phyloP scores from a whole-genome alignment of 2,329 filamentous ascomycete genomes.

The Mollisia scopiformis region DNA sequence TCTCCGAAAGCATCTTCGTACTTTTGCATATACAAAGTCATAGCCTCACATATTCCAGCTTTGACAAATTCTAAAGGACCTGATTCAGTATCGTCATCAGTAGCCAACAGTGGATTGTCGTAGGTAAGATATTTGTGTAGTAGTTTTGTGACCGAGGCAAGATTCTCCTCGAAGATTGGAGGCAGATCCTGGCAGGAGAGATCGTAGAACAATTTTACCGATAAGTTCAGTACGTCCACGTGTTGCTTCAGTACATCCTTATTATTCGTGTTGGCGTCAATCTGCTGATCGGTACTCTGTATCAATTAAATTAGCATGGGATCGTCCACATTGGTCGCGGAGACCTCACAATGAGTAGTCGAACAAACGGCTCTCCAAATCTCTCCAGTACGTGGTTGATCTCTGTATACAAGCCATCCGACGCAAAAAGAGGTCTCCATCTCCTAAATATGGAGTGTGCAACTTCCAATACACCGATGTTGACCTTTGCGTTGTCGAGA shows the following conservation, averaged over 20 bases:
- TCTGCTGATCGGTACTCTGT: slow-evolving; percentile 68
- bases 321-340: not conserved
- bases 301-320: not conserved
- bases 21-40: slow-evolving; percentile 91
- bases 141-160: slow-evolving; percentile 74
- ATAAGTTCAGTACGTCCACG: slow-evolving; percentile 83
- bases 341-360: slow-evolving; percentile 68
- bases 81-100: slow-evolving; percentile 87
- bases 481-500: slow-evolving; percentile 77
- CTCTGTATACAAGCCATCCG: slow-evolving; percentile 89
- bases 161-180: slow-evolving; percentile 89
- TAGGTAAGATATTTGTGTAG: slow-evolving; percentile 94
- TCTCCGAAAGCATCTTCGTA: slow-evolving; percentile 91
- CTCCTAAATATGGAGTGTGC: slow-evolving; percentile 97
- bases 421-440: slow-evolving; percentile 93
- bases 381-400: slow-evolving; percentile 92
- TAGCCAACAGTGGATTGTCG: slow-evolving; percentile 79
- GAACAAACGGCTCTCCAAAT: slow-evolving; percentile 83
- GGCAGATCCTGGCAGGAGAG: slow-evolving; percentile 97
- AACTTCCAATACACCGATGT: slow-evolving; percentile 93
- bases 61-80: slow-evolving; percentile 85
- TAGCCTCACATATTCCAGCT: slow-evolving; percentile 87
- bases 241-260: slow-evolving; percentile 74
- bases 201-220: slow-evolving; percentile 93
- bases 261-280: slow-evolving; percentile 77